Conservation (phyloP, 148 eudicot species). For the Chenopodium album region DNA sequence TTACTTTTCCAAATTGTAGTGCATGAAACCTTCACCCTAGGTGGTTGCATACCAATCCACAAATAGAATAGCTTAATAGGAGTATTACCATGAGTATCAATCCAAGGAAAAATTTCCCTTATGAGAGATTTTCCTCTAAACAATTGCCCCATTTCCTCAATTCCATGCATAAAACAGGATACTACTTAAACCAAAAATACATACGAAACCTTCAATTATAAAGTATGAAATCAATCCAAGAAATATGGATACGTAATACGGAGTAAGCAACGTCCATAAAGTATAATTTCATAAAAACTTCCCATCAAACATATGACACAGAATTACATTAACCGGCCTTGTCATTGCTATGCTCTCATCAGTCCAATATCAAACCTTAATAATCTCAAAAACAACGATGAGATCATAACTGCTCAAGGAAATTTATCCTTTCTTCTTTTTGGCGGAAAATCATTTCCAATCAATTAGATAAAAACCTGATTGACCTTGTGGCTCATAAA, state of each 20-base stretch:
- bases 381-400: not conserved
- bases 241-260: not conserved
- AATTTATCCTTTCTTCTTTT: not conserved
- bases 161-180: not conserved
- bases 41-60: not conserved
- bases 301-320: not conserved
- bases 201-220: not conserved
- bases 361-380: not conserved
- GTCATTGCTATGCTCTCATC: not conserved
- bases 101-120: not conserved
- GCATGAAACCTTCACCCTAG: not conserved
- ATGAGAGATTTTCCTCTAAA: not conserved
- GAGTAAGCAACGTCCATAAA: not conserved
- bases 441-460: not conserved
- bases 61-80: too few relatives aligned
- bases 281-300: too few relatives aligned
- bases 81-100: not conserved
- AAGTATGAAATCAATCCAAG: not conserved
- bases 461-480: not conserved
- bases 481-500: not conserved
- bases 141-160: not conserved
- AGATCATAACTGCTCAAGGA: not conserved
- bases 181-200: not conserved
- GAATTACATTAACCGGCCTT: not conserved
- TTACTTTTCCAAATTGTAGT: not conserved